These are phyloP conservation scores for Blepharisma stoltei DNA, from an alignment of 73 alveolate genomes.

Conservation along the genomic window DNA sequence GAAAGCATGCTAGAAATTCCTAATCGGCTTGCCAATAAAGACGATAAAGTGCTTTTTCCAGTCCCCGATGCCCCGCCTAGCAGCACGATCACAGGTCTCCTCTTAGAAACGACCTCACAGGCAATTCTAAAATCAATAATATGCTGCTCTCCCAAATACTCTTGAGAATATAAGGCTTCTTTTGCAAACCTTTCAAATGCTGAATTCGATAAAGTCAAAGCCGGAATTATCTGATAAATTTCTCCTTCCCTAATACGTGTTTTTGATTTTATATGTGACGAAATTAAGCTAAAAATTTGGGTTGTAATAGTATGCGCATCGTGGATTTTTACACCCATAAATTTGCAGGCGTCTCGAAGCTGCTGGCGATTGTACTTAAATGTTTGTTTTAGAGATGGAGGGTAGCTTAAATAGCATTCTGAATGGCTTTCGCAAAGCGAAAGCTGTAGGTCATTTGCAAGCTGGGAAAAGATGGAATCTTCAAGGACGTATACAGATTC, in stretches of 20 bases:
- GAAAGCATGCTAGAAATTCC: constrained; percentile 72
- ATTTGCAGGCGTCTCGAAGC: constrained; percentile 5
- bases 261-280: background rate
- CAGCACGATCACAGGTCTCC: constrained; percentile 51
- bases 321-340: background rate
- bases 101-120: constrained; percentile 36
- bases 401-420: background rate
- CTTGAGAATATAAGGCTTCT: background rate
- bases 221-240: background rate
- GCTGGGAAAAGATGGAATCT: background rate
- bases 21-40: constrained; percentile 66
- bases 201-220: background rate
- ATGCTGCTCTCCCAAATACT: constrained; percentile 29
- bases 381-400: background rate
- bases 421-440: background rate
- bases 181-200: background rate
- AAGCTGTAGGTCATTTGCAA: background rate
- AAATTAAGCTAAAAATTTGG: background rate
- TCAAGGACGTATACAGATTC: background rate
- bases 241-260: background rate
- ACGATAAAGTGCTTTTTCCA: constrained; percentile 77
- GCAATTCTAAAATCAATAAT: constrained; percentile 44
- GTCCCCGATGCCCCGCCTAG: constrained; percentile 89
- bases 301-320: background rate
- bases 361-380: background rate